Base-by-base conservation (phyloP, 306 rosid species). In the Fagus sylvatica region DNA sequence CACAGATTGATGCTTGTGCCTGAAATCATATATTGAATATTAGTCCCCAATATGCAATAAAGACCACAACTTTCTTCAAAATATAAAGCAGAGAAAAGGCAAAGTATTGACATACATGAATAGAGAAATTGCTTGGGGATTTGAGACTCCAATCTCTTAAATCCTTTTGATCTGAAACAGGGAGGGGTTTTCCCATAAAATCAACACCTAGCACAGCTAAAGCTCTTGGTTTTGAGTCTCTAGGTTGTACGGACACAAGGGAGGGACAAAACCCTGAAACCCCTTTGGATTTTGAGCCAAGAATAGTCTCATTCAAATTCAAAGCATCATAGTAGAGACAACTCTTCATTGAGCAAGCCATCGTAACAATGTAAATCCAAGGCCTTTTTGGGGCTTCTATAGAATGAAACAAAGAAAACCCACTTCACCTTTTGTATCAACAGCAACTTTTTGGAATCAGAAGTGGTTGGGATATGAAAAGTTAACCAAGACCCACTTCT, bases 1-100 rank as follows among this genome's bases (percentile, higher is more conserved):
- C 61, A 53, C 97, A 88, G 55, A 59, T 43, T 51, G 93, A 88
- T 46, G 92, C 77, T 71, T 89, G 90, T 36, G 87, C 93, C 93
- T 93, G 75, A 84, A 81, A 80, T 12, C 69, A 46, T 39, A 75
- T 4, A 53, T 34, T 36, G 6, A 60, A 1, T 22, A 42, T 53
- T 43, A 73, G 37, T 28, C 39, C 42, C 72, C 59, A 64, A 62
- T 28, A 37, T 30, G 37, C 1, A 62, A 64, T 16, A 40, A 51
- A 34, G 49, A 36, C 13, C 13, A 17, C 37, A 3, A 33, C 10
- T 82, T 74, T 39, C n/a, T 39, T 41, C 32, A 73, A 3, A 6
- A 19, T 16, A 36, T 54, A 71, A 57, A 49, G 43, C 36, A 30
- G 33, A 30, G 33, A 53, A 74, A 75, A 39, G 43, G 1, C 0